A percentile compares a stretch with the other conserved stretches of the same genome.
phyloP scores from a whole-genome alignment of 2,329 filamentous ascomycete species.

The Microcyclosporella mali region DNA sequence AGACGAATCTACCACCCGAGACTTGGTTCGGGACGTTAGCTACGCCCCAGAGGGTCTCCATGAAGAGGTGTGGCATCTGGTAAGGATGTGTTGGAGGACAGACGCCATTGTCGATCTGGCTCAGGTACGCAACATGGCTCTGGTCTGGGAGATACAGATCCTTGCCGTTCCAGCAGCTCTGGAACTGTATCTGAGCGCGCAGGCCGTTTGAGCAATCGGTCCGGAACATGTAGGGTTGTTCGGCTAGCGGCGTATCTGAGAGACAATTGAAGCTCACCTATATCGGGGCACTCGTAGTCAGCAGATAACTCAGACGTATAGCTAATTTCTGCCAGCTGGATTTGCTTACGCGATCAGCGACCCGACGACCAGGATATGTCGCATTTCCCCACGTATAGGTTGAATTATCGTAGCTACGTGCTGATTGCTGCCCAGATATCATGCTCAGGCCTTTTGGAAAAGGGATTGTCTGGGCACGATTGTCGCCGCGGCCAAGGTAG shows the following conservation, averaged over 20 bases:
- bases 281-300: too few species aligned
- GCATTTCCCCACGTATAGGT: constrained; percentile 34
- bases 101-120: constrained; percentile 36
- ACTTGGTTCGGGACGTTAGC: constrained; percentile 31
- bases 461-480: constrained; percentile 58
- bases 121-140: constrained; percentile 38
- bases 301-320: too few species aligned
- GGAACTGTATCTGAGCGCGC: constrained; percentile 35
- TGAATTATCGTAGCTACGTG: constrained; percentile 43
- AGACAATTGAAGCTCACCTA: constrained; percentile 31
- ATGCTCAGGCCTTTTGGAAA: constrained; percentile 65
- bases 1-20: constrained; percentile 39
- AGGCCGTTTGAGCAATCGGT: constrained; percentile 32
- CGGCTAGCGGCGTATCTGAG: constrained; percentile 17
- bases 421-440: constrained; percentile 57
- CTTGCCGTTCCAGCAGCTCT: constrained; percentile 34
- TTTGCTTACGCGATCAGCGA: constrained; percentile 45
- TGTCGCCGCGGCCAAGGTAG: constrained; percentile 50
- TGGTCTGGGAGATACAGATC: constrained; percentile 36
- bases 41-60: constrained; percentile 35
- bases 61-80: constrained; percentile 37
- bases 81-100: constrained; percentile 37
- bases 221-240: constrained; percentile 29
- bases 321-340: too few species aligned
- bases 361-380: constrained; percentile 33